A percentile compares a stretch with the other conserved stretches of the same genome.
These are phyloP conservation scores for Phyllosticta ampelicida DNA, from an alignment of 2,329 filamentous ascomycete species.

Conservation along the genomic window DNA sequence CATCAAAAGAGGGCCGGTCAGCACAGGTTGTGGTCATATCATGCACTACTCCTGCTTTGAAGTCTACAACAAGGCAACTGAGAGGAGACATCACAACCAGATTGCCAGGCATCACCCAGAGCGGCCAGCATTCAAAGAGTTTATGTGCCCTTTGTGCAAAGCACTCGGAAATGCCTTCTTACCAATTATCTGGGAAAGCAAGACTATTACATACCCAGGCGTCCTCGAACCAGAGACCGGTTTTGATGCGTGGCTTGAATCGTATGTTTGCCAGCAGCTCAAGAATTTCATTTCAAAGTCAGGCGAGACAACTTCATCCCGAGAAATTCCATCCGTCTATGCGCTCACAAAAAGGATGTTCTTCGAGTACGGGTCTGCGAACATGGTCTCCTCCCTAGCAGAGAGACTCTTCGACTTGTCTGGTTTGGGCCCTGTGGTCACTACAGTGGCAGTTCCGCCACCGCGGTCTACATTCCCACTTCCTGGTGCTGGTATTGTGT, in stretches of 20 bases:
- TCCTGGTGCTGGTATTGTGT: not conserved
- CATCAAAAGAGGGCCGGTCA: conserved; percentile 64
- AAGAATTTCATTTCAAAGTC: conserved; percentile 40
- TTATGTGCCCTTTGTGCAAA: conserved; percentile 94
- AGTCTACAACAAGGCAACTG: conserved; percentile 74
- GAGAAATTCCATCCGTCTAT: conserved; percentile 18
- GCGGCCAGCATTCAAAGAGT: conserved; percentile 66
- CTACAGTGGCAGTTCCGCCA: not conserved
- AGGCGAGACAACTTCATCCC: conserved; percentile 18
- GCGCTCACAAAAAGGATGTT: conserved; percentile 39
- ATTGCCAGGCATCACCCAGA: conserved; percentile 94
- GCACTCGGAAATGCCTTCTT: conserved; percentile 90
- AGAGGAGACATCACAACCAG: conserved; percentile 76
- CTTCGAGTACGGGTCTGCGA: conserved; percentile 39
- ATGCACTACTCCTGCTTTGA: conserved; percentile 98
- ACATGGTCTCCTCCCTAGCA: conserved; percentile 41
- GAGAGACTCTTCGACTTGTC: conserved; percentile 28
- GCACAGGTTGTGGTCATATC: conserved; percentile 89
- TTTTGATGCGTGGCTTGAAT: conserved; percentile 60
- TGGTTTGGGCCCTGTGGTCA: conserved; percentile 12
- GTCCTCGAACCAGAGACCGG: conserved; percentile 46
- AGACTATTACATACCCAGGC: conserved; percentile 73
- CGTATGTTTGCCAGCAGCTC: conserved; percentile 42
- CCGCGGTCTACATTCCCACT: not conserved
- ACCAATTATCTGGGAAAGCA: conserved; percentile 88